A percentile compares a stretch with the other conserved stretches of the same genome.
Conservation (phyloP, 768 basidiomycete genomes). For the Russula virescens region DNA sequence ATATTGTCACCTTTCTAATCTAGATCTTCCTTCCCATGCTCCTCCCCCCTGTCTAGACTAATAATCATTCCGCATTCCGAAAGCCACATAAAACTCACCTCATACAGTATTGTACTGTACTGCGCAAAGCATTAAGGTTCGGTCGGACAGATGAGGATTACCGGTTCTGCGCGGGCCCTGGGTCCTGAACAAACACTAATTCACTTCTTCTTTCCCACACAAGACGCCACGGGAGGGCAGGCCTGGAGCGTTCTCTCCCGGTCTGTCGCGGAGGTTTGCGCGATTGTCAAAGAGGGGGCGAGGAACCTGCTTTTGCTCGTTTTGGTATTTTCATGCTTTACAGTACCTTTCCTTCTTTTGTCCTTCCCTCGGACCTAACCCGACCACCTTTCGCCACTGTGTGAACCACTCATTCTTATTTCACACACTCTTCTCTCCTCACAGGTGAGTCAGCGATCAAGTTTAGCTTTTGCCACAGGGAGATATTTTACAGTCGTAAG, state of each 20-base stretch:
- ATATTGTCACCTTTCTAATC: background rate
- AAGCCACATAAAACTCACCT: too few species aligned
- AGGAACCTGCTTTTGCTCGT: background rate
- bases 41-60: background rate
- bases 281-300: too few species aligned
- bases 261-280: too few species aligned
- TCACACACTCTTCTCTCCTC: too few species aligned
- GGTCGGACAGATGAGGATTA: background rate
- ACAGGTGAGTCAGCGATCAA: too few species aligned
- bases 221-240: too few species aligned
- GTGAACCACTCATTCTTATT: too few species aligned
- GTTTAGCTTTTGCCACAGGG: too few species aligned
- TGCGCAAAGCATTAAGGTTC: conserved; percentile 13
- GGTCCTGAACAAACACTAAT: background rate
- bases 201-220: background rate
- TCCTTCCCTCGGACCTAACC: background rate
- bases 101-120: background rate
- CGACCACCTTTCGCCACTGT: background rate
- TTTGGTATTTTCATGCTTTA: background rate
- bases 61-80: background rate
- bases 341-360: background rate
- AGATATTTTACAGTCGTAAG: too few species aligned
- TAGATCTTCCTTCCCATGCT: background rate
- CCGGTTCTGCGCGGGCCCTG: background rate
- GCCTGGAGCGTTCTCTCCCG: too few species aligned